A percentile compares a stretch with the other conserved stretches of the same genome.
Conservation (phyloP, 495 filamentous ascomycete species). For the Aspergillus campestris region DNA sequence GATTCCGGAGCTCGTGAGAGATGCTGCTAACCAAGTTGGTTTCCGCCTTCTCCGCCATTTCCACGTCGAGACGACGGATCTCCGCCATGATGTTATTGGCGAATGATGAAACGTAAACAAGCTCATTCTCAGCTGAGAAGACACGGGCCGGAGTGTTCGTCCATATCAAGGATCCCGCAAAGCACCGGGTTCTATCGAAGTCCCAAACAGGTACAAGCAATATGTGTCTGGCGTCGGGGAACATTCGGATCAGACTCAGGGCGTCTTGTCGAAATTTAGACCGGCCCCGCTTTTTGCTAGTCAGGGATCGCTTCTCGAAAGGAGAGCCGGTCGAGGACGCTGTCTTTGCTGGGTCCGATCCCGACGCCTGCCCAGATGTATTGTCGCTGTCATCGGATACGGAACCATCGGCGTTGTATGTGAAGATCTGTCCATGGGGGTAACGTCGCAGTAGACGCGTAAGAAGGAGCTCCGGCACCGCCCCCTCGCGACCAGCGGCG, state of each 20-base stretch:
- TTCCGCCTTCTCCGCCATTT: constrained; percentile 46
- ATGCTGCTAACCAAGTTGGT: constrained; percentile 61
- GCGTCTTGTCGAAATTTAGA: constrained; percentile 12
- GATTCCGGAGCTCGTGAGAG: constrained; percentile 60
- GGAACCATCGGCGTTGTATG: constrained; percentile 35
- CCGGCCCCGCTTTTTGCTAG: constrained; percentile 13
- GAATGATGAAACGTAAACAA: constrained; percentile 46
- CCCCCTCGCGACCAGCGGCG: constrained; percentile 25
- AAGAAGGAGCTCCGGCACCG: constrained; percentile 10
- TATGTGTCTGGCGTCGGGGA: constrained; percentile 15
- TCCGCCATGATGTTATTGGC: constrained; percentile 55
- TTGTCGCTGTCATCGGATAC: constrained; percentile 18
- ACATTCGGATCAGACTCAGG: constrained; percentile 12
- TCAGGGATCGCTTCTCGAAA: constrained; percentile 28
- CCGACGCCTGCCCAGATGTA: neutral
- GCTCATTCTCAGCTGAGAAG: constrained; percentile 35
- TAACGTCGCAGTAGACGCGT: constrained; percentile 38
- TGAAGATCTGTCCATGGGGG: constrained; percentile 51
- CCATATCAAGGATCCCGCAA: constrained; percentile 52
- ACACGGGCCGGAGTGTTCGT: constrained; percentile 30
- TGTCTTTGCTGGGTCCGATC: constrained; percentile 8
- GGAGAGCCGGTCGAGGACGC: neutral
- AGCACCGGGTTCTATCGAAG: constrained; percentile 49
- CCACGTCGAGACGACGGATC: constrained; percentile 43
- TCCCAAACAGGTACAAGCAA: constrained; percentile 50